Conservation (phyloP, 2,329 filamentous ascomycete genomes). For the Colletotrichum sp. region DNA sequence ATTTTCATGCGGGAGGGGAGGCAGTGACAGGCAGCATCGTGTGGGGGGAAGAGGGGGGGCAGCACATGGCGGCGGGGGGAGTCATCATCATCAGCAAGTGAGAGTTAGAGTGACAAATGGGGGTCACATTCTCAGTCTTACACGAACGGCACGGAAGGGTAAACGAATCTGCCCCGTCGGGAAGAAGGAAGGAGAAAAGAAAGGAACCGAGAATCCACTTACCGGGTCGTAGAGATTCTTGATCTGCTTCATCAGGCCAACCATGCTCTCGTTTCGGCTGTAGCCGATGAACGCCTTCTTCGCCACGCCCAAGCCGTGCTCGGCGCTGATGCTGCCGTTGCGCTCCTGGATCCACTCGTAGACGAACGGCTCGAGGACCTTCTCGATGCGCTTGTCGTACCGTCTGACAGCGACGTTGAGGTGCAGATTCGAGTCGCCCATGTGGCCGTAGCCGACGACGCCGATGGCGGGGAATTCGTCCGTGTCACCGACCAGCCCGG, state of each 20-base stretch:
- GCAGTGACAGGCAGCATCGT: background rate
- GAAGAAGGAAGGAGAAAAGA: background rate
- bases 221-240: constrained; percentile 95
- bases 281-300: constrained; percentile 98
- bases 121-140: background rate
- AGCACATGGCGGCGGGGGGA: background rate
- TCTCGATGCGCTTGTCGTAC: constrained; percentile 88
- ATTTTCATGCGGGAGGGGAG: background rate
- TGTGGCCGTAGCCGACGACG: constrained; percentile 97
- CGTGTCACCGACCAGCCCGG: constrained; percentile 78
- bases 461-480: constrained; percentile 80
- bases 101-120: background rate
- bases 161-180: background rate
- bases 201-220: constrained; percentile 44
- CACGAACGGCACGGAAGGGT: constrained; percentile 6
- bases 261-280: constrained; percentile 85
- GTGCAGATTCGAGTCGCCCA: constrained; percentile 96
- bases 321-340: constrained; percentile 92
- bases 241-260: constrained; percentile 92
- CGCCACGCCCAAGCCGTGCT: constrained; percentile 91
- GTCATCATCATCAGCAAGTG: background rate
- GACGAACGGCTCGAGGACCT: constrained; percentile 89
- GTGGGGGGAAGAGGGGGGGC: background rate
- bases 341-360: constrained; percentile 95
- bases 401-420: constrained; percentile 84